Conservation (phyloP, 805 yeast genomes). For the Metschnikowia cerradonensis region DNA sequence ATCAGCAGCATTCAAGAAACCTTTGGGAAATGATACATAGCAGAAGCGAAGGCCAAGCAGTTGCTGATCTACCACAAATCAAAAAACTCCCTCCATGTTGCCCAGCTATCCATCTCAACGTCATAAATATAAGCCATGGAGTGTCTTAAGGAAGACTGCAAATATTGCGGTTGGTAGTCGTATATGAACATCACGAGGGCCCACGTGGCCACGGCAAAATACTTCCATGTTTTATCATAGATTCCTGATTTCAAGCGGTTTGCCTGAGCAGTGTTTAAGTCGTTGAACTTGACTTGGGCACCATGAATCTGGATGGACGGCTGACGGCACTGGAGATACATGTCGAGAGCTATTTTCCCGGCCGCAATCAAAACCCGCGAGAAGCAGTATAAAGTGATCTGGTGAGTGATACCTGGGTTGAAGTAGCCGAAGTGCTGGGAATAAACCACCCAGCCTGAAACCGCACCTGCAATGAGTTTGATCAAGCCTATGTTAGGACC, state of each 20-base stretch:
- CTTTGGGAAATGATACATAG: neutral
- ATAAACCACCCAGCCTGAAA: slow-evolving; percentile 42
- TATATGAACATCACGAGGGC: slow-evolving; percentile 70
- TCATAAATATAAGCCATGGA: slow-evolving; percentile 72
- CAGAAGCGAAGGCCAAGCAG: neutral
- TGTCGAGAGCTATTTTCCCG: slow-evolving; percentile 48
- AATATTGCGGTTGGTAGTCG: slow-evolving; percentile 54
- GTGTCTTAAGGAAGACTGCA: slow-evolving; percentile 62
- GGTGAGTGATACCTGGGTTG: slow-evolving; percentile 57
- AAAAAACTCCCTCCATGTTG: slow-evolving; percentile 41
- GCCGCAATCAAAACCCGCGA: slow-evolving; percentile 63
- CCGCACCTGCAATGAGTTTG: slow-evolving; percentile 38
- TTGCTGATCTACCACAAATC: slow-evolving; percentile 21
- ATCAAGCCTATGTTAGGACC: slow-evolving; percentile 28
- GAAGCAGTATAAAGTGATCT: slow-evolving; percentile 69
- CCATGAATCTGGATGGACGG: slow-evolving; percentile 27
- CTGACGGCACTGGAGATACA: slow-evolving; percentile 33
- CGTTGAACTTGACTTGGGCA: slow-evolving; percentile 19
- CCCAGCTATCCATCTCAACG: slow-evolving; percentile 50
- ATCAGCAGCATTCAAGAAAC: neutral
- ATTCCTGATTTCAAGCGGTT: slow-evolving; percentile 25
- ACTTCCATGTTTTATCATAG: slow-evolving; percentile 47
- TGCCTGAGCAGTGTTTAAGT: slow-evolving; percentile 32
- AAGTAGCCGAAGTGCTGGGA: slow-evolving; percentile 42
- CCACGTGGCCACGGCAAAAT: slow-evolving; percentile 66